Conservation (phyloP, 805 yeast species). For the Candida montana region DNA sequence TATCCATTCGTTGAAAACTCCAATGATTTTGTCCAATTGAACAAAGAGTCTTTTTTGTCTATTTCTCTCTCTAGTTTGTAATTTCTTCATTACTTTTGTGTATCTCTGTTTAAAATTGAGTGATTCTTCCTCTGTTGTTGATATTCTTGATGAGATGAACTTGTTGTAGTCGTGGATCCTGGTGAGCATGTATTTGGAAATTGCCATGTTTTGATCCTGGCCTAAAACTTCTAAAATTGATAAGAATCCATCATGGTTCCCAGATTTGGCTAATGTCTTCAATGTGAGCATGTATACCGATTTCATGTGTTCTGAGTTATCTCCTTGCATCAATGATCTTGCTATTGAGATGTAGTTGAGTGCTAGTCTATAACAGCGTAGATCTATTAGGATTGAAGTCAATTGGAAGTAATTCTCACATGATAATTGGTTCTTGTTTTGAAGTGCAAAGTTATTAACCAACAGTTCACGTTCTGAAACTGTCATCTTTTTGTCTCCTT, state of each 20-base stretch:
- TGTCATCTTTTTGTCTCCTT: too few relatives aligned
- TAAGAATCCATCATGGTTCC: background rate
- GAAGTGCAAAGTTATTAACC: conserved; percentile 5
- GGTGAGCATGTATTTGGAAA: background rate
- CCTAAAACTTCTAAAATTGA: background rate
- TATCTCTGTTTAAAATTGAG: too few relatives aligned
- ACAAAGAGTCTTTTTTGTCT: background rate
- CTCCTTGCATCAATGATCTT: conserved; percentile 1
- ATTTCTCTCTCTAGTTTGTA: background rate
- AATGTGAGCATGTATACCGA: conserved; percentile 2
- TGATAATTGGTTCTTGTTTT: conserved; percentile 2
- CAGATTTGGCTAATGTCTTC: conserved; percentile 1
- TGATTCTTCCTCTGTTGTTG: too few relatives aligned
- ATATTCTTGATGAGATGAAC: too few relatives aligned
- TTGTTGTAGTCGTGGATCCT: conserved; percentile 1
- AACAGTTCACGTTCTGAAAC: background rate
- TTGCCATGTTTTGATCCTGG: background rate
- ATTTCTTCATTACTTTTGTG: too few relatives aligned
- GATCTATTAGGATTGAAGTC: conserved; percentile 8
- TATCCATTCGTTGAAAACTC: conserved; percentile 3
- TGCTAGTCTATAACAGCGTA: conserved; percentile 4
- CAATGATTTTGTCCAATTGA: background rate
- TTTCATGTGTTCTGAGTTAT: background rate
- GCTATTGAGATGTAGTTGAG: conserved; percentile 12
- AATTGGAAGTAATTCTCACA: conserved; percentile 9